Base-by-base conservation (phyloP, 2,329 filamentous ascomycete genomes). In the Xylariomycetidae sp. region DNA sequence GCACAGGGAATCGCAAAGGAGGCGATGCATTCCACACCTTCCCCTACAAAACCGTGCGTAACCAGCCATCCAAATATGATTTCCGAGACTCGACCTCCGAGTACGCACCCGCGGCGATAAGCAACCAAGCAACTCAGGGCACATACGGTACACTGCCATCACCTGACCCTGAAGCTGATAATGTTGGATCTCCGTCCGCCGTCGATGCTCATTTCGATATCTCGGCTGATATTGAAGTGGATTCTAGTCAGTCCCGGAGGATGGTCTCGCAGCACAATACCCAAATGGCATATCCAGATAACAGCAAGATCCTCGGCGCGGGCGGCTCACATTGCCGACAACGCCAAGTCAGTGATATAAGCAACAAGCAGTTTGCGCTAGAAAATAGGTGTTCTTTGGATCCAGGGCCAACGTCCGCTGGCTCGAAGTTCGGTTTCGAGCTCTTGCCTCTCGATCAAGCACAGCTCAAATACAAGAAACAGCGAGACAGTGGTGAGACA, bases 71-170 rank as follows among this genome's bases (percentile, higher is more conserved):
- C 1, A 48, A 46, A 12, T 57, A 53, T 25, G 48, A 50, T 1
- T 58, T 58, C 22, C 48, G 54, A 2, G 54, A 58, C 27, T 57
- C 54, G 8, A 16, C 36, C 11, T 55, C 51, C 1, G 47, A 51
- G 7, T 53, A 50, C 17, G 31, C 40, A 13, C 31, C 27, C 20
- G 37, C 42, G 5, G 26, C 17, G 23, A 39, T 37, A 3, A 45
- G 34, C n/a, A 40, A 37, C 7, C 30, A 44, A 27, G 42, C 37
- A 11, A 38, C 37, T 10, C 37, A 28, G 8, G 43, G 39, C 16
- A 42, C 34, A 3, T 26, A 27, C 20, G 38, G 25, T 23, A 33
- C 31, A 9, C 26, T 43, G n/a, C 25, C 20, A 2, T 16, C 12
- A 14, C 29, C 30, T 26, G 34, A 30, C 15, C 12, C 18, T 12